Evolutionary conservation across 2,329 filamentous ascomycete genomes (phyloP), one percentile per base, ranked within the genome.

Genomic region (Daldinia sp.): DNA sequence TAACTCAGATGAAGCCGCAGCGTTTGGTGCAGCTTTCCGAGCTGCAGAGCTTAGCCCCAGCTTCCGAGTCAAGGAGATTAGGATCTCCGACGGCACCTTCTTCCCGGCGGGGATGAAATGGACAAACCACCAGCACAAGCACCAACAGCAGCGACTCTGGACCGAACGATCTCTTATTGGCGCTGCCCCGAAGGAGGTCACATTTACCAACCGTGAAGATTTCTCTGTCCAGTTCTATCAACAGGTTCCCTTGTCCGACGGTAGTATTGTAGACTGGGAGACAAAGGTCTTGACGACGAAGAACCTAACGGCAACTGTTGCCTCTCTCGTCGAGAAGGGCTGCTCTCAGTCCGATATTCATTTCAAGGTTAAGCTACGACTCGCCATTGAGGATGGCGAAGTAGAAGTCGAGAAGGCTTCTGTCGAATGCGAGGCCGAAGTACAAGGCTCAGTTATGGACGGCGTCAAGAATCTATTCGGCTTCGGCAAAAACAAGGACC

Each of bases 41-140:
- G 95, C 92, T 51, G 95, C 95, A 53, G 88, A 92, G 70, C 84
- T 99, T 61, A 97, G 93, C 79, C 93, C 94, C 37, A 94, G 91
- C 76, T 99, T 99, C 87, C 90, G 93, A 64, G 95, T 99, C 75
- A 99, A 98, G 84, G 95, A 98, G 74, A 99, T 99, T 68, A 86
- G 91, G 61, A 87, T 91, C 52, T 85, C 82, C n/a, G 95, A 99
- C 71, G 87, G 85, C 19, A 86, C 91, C 39, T 83, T 84, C 41
- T 97, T 95, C 75, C 82, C 88, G 1, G 85, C 90, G 25, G 88
- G 88, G 58, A 85, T 97, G 71, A 91, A 90, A 76, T 97, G 92
- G 86, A 86, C 81, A 34, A 82, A 81, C 62, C 83, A 86, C 59
- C 87, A 90, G 66, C 85, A 86, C 37, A 91, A 94, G 80, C 81